Conservation (phyloP, 140 eudicot genomes). For the Senecio squalidus region DNA sequence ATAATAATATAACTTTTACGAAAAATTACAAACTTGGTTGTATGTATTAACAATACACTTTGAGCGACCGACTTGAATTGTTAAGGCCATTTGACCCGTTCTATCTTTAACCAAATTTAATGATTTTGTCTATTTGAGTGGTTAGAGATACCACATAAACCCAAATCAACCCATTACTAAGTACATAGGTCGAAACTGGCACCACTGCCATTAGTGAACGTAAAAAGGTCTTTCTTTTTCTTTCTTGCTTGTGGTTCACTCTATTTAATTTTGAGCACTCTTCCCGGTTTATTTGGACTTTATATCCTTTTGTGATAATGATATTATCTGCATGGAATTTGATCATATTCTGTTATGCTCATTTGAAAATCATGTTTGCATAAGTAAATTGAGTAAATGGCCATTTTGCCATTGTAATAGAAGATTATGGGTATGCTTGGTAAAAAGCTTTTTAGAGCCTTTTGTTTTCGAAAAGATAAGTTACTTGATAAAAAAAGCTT, state of each 20-base stretch:
- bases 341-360: slow-evolving; percentile 36
- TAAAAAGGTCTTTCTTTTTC: background rate
- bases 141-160: background rate
- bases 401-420: background rate
- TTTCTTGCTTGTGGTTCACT: slow-evolving; percentile 26
- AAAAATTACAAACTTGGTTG: background rate
- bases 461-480: too few species aligned
- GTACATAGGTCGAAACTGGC: too few species aligned
- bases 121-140: background rate
- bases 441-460: too few species aligned
- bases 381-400: slow-evolving; percentile 1
- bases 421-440: background rate
- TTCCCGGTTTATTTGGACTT: slow-evolving; percentile 9
- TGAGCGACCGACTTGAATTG: background rate
- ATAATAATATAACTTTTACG: background rate
- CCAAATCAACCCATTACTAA: background rate
- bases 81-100: background rate
- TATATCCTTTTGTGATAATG: slow-evolving; percentile 18
- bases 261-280: slow-evolving; percentile 2
- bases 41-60: background rate
- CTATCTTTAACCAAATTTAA: background rate
- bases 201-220: background rate
- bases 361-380: slow-evolving; percentile 5
- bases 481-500: too few species aligned
- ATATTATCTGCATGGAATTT: too few species aligned